Evolutionary conservation across 768 basidiomycete genomes (phyloP), one percentile per base, ranked within the genome.

Genomic region (Tephrocybe sp.): DNA sequence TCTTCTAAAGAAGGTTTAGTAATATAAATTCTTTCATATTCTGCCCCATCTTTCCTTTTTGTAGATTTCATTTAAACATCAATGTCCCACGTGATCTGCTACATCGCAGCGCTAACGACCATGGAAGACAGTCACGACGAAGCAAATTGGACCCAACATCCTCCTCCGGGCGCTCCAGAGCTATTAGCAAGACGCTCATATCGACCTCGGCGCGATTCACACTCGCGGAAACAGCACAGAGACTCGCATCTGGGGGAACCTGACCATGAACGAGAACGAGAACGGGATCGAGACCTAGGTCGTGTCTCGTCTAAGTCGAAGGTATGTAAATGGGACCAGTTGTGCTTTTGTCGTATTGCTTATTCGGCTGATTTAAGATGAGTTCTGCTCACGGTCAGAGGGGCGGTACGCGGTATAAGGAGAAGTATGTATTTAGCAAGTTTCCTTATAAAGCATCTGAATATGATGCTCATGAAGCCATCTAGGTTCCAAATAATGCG

Each of bases 401-500:
- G 32, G 26, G 26, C 26, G 40, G 51, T 36, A 52, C 51, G 26
- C 38, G 51, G 39, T 52, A 52, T 23, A 52, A 52, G 14, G 51
- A 52, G n/a, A 52, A 52, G 51, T 52, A 17, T 11, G 49, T 43
- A n/a, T n/a, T n/a, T n/a, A n/a, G n/a, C n/a, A 11, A 13, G 2
- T 19, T 14, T 12, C 0, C 10, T 8, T 19, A 20, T 32, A 5
- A 4, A 26, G 17, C 8, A 2, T 20, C 22, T 16, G 4, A n/a
- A 3, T 19, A 39, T 7, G 17, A 12, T 9, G 26, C 11, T 31
- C 5, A 20, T 35, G 11, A n/a, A 26, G 16, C n/a, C 16, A 3
- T 19, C 7, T 52, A 79, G 78, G 60, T 79, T 76, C 59, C 73
- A 75, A 43, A 60, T 61, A 32, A 65, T 77, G 60, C 66, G 74